phyloP scores from a whole-genome alignment of 2,329 filamentous ascomycete species.

The Cladosporium cucumerinum region DNA sequence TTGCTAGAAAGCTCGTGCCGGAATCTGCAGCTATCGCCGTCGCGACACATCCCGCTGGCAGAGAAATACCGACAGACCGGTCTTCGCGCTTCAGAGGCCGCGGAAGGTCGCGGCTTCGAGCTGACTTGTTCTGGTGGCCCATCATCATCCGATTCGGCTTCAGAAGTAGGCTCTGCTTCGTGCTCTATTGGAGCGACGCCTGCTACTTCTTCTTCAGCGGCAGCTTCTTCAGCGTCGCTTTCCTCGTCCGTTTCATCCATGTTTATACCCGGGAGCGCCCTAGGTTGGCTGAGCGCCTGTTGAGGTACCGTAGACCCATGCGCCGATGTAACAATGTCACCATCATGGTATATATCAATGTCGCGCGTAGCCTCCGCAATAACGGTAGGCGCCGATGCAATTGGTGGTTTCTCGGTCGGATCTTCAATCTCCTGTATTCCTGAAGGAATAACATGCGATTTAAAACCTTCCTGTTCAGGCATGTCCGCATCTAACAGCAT shows the following conservation, averaged over 20 bases:
- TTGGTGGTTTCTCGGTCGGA: not conserved
- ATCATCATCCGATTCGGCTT: slow-evolving; percentile 33
- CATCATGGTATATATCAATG: no score
- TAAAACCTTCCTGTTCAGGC: not conserved
- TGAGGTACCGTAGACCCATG: not conserved
- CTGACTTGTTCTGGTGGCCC: slow-evolving; percentile 38
- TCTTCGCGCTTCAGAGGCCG: not conserved
- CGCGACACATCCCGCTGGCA: slow-evolving; percentile 32
- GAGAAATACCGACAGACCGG: slow-evolving; percentile 32
- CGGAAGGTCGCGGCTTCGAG: slow-evolving; percentile 31
- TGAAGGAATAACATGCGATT: not conserved
- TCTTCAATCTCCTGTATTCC: not conserved
- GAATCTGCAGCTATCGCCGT: slow-evolving; percentile 34
- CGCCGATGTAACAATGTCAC: not conserved
- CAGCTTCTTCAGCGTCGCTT: not conserved
- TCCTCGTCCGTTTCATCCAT: slow-evolving; percentile 12
- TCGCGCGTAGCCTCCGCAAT: not conserved
- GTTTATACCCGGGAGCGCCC: slow-evolving; percentile 5
- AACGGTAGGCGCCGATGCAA: not conserved
- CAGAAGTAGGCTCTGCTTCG: slow-evolving; percentile 33
- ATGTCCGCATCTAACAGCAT: not conserved
- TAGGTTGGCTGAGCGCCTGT: not conserved
- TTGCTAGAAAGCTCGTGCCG: slow-evolving; percentile 29
- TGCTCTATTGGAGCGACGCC: slow-evolving; percentile 26
- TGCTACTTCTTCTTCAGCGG: slow-evolving; percentile 7